A percentile compares a stretch with the other conserved stretches of the same genome.
phyloP scores from a whole-genome alignment of 208 protist species.

The Herpetomonas samuelpessoai region DNA sequence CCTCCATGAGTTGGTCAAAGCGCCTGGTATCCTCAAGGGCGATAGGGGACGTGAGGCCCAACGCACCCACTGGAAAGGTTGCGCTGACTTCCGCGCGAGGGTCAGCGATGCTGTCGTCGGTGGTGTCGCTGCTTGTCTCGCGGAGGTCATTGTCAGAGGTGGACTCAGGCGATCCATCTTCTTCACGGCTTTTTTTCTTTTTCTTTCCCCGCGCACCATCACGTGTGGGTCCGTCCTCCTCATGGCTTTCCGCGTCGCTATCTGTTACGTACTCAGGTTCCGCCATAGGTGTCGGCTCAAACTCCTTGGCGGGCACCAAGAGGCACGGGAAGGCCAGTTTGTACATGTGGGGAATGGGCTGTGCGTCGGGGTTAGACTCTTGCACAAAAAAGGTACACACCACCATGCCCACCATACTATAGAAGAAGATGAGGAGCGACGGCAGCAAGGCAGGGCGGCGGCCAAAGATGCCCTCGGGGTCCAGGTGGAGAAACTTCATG shows the following conservation, averaged over 20 bases:
- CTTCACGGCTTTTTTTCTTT: not conserved
- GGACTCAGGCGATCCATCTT: not conserved
- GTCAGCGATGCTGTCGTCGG: not conserved
- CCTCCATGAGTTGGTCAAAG: not conserved
- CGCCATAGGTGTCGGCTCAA: slow-evolving; percentile 22
- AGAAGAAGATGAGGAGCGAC: slow-evolving; percentile 40
- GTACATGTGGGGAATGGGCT: slow-evolving; percentile 38
- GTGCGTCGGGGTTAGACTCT: slow-evolving; percentile 56
- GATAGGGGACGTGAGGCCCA: not conserved
- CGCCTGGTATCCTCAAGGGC: not conserved
- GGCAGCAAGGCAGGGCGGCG: slow-evolving; percentile 50
- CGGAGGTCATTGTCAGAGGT: not conserved
- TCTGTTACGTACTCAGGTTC: slow-evolving; percentile 13
- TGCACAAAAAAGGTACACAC: slow-evolving; percentile 53
- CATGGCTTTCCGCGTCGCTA: not conserved
- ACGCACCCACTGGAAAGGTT: not conserved
- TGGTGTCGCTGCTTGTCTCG: not conserved
- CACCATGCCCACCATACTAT: slow-evolving; percentile 48
- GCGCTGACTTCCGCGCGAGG: not conserved
- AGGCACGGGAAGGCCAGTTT: slow-evolving; percentile 24
- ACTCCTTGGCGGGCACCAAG: slow-evolving; percentile 17
- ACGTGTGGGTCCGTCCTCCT: not conserved
- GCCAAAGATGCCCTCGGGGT: slow-evolving; percentile 37
- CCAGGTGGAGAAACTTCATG: slow-evolving; percentile 28
- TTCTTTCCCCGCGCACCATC: not conserved